Base-by-base conservation (phyloP, 768 basidiomycete genomes). In the Lentinula guzmanii region DNA sequence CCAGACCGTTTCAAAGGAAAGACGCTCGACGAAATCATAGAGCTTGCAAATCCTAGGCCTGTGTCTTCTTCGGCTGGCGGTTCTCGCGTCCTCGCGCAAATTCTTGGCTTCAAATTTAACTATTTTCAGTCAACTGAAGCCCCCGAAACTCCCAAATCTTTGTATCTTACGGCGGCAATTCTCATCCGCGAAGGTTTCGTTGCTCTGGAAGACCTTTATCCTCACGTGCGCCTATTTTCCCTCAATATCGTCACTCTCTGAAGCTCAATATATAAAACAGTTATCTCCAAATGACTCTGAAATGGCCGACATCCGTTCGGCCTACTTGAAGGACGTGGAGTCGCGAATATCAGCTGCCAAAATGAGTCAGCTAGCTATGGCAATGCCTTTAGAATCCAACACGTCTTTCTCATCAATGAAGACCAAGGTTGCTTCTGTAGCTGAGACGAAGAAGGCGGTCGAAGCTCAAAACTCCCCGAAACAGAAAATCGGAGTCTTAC, bases 61-160 rank as follows among this genome's bases (percentile, higher is more conserved):
- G 39, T 45, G 52, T 60, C 6, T 50, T 65, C 58, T 16, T 63
- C 67, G 43, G 67, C 69, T 13, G 66, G 68, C 31, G 77, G 83
- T 55, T 78, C 86, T 28, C 80, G 84, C 55, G 88, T 92, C 21
- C 75, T 92, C 60, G 88, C 93, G 13, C 95, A 99, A 75, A 91
- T 98, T 6, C 77, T 99, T 21, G 97, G 97, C n/a, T 98, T 98
- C 82, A 99, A 99, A 73, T 96, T 97, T 68, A 81, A 83, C 8
- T 87, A 89, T 70, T 95, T 96, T 72, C 89, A 95, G 76, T 76
- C 77, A 16, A 70, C 79, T 31, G 89, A 89, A 8, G 80, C 81
- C 1, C 71, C 75, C 31, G 90, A 95, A 65, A 62, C 74, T 5
- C 90, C 93, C 0, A 86, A 82, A 65, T 87, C 84, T 61, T 77